Percentiles rank a stretch among this genome's conserved stretches.
Conservation (phyloP, 306 rosid genomes). For the Inga oerstediana region DNA sequence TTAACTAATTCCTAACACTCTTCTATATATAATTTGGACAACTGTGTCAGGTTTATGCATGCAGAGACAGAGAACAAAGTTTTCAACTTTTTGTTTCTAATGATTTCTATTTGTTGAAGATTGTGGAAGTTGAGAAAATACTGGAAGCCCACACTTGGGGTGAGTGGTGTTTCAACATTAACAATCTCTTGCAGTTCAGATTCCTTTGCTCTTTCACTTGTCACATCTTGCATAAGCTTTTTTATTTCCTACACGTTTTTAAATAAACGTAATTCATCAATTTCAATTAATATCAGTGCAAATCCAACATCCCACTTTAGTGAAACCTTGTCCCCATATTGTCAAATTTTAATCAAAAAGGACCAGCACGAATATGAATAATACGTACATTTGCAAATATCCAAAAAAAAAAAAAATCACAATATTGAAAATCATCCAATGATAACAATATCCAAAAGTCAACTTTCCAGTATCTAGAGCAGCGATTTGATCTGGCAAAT, state of each 20-base stretch:
- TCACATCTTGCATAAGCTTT: not conserved
- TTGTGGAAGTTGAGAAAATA: not conserved
- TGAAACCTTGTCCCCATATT: too few species aligned
- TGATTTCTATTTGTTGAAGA: not conserved
- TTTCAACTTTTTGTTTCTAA: not conserved
- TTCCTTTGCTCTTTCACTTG: not conserved
- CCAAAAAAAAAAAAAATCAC: too few species aligned
- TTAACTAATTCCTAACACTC: not conserved
- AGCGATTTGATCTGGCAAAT: too few species aligned
- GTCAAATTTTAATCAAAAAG: too few species aligned
- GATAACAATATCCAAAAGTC: too few species aligned
- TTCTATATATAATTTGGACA: fast-evolving
- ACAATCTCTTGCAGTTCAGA: not conserved
- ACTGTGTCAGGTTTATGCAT: not conserved
- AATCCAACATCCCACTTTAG: too few species aligned
- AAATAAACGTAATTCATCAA: not conserved
- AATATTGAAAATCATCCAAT: too few species aligned
- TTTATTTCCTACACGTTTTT: not conserved
- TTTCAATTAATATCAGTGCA: too few species aligned
- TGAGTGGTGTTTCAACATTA: not conserved
- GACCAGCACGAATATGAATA: too few species aligned
- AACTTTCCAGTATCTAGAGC: too few species aligned
- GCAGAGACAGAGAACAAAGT: not conserved
- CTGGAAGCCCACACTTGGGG: not conserved
- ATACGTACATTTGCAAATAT: too few species aligned